These are phyloP conservation scores for Puccinellia tenuiflora DNA, from an alignment of 176 grass and related monocot species.

Conservation along the genomic window DNA sequence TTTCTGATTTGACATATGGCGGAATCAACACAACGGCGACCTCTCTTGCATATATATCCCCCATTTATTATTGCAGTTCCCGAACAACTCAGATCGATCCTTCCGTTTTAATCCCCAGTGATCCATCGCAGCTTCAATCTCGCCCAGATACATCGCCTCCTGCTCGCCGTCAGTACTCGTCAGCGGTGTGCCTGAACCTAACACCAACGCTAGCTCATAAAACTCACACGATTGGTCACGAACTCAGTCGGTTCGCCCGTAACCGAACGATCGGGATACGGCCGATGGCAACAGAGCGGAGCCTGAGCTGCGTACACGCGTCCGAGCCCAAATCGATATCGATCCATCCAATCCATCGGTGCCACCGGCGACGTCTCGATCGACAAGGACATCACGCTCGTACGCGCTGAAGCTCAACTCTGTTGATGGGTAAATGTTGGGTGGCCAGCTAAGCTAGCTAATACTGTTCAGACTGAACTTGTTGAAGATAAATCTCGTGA, in stretches of 20 bases:
- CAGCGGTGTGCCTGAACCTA: background rate
- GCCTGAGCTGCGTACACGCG: background rate
- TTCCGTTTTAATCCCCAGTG: background rate
- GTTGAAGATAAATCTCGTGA: background rate
- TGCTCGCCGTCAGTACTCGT: background rate
- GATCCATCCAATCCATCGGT: background rate
- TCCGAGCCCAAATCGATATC: background rate
- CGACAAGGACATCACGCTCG: conserved; percentile 17
- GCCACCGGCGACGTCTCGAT: background rate
- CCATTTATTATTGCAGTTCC: background rate
- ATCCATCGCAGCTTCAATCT: background rate
- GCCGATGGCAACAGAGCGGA: background rate
- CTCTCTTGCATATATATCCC: background rate
- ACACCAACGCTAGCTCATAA: background rate
- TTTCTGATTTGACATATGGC: background rate
- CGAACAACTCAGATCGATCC: conserved; percentile 15
- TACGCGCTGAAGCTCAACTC: background rate
- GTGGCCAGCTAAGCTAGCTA: background rate
- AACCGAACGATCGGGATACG: background rate
- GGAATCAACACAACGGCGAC: background rate
- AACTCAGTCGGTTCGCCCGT: background rate
- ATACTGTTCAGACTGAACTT: background rate
- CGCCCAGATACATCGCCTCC: conserved; percentile 16
- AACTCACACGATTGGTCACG: background rate
- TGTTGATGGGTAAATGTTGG: background rate